Evolutionary conservation across 257 asterid species (phyloP).

Genomic region (Apocynum venetum): DNA sequence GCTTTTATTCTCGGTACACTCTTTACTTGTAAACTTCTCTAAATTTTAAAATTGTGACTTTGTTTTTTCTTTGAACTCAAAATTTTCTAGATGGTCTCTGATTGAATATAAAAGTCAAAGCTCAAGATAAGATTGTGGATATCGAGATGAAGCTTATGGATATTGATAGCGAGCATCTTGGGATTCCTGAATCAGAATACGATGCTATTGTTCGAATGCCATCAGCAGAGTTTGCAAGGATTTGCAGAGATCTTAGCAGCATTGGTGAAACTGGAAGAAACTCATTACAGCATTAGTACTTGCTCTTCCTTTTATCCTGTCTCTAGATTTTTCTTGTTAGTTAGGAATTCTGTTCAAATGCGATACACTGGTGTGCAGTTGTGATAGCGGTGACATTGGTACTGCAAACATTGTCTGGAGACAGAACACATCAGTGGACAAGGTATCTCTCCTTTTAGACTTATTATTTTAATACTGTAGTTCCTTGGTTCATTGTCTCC

Average conservation of each 20-base stretch:
- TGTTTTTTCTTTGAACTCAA: background rate
- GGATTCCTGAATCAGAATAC: slow-evolving; percentile 40
- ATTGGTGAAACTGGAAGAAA: slow-evolving; percentile 33
- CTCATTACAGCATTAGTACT: background rate
- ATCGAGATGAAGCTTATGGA: slow-evolving; percentile 44
- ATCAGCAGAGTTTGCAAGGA: slow-evolving; percentile 36
- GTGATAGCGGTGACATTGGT: slow-evolving; percentile 92
- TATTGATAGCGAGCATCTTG: slow-evolving; percentile 44
- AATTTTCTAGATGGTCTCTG: background rate
- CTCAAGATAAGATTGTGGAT: slow-evolving; percentile 41
- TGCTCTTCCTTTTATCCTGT: no score
- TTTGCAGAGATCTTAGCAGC: slow-evolving; percentile 40
- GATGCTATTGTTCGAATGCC: slow-evolving; percentile 41
- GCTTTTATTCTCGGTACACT: background rate
- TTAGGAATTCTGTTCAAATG: background rate
- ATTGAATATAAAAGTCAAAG: slow-evolving; percentile 10
- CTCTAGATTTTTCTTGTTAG: background rate
- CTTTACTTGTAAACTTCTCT: background rate
- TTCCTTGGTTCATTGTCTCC: background rate
- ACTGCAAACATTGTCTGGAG: slow-evolving; percentile 74
- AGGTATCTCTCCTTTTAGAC: slow-evolving; percentile 29
- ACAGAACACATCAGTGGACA: slow-evolving; percentile 81
- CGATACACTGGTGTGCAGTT: slow-evolving; percentile 33
- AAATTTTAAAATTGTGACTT: background rate
- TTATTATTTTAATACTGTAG: background rate